Conservation (phyloP, 202 grass and related monocot species). For the Alloteropsis angusta region DNA sequence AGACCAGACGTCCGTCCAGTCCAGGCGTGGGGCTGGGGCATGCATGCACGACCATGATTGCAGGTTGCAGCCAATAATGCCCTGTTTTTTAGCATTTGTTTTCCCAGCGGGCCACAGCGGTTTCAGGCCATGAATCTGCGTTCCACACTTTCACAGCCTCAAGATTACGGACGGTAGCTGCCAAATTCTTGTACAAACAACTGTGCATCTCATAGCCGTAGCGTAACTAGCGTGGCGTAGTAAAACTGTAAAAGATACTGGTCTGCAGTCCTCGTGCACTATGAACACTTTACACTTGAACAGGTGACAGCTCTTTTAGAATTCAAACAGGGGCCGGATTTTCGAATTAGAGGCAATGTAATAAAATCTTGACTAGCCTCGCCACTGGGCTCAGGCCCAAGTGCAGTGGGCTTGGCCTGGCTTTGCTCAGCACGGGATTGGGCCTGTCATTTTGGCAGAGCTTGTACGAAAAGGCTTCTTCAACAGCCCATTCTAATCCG, state of each 20-base stretch:
- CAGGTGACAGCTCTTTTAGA: not conserved
- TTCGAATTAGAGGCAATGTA: not conserved
- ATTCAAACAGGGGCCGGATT: not conserved
- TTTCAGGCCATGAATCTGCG: not conserved
- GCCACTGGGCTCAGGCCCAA: not conserved
- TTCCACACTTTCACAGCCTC: not conserved
- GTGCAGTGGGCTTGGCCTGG: not conserved
- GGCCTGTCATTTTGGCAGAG: not conserved
- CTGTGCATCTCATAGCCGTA: too few species aligned
- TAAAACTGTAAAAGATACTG: too few species aligned
- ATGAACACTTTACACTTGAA: too few species aligned
- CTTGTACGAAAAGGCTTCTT: not conserved
- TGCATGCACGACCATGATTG: not conserved
- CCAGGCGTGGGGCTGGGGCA: not conserved
- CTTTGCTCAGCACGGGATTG: not conserved
- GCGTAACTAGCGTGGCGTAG: too few species aligned
- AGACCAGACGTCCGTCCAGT: too few species aligned
- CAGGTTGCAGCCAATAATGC: conserved; percentile 12
- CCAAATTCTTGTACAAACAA: too few species aligned
- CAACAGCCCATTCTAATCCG: not conserved
- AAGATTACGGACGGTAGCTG: not conserved
- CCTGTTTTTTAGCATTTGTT: not conserved
- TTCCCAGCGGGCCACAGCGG: not conserved
- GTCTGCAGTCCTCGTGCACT: not conserved
- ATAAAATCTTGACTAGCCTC: not conserved